Percentiles rank a stretch among this genome's conserved stretches.
Evolutionary conservation across 768 basidiomycete genomes (phyloP).

Genomic region (Psilocybe cyanescens): DNA sequence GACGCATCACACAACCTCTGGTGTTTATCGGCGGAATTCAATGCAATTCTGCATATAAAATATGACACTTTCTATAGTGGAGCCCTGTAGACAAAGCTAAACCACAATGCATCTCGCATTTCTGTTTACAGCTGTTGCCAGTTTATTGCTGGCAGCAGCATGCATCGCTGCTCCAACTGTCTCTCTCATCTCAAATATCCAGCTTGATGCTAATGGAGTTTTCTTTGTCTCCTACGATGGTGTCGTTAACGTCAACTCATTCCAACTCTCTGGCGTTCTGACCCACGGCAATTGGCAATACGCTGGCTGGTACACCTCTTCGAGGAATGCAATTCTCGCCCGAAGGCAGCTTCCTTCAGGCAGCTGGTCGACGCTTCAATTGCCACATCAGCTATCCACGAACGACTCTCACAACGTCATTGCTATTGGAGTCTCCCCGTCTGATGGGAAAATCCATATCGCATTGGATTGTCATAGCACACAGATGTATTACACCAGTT

Average conservation of each 20-base stretch:
- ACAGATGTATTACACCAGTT: constrained; percentile 44
- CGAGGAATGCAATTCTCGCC: constrained; percentile 40
- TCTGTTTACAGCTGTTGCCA: constrained; percentile 7
- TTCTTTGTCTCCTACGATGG: constrained; percentile 52
- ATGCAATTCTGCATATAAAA: background rate
- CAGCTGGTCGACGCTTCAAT: constrained; percentile 43
- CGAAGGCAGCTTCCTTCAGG: constrained; percentile 44
- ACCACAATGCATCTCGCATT: constrained; percentile 2
- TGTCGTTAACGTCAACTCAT: constrained; percentile 50
- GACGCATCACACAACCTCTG: background rate
- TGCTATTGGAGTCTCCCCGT: constrained; percentile 45
- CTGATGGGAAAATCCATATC: constrained; percentile 49
- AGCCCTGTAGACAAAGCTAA: background rate
- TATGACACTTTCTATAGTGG: background rate
- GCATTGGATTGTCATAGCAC: constrained; percentile 52
- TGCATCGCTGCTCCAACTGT: constrained; percentile 42
- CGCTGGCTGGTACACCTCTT: constrained; percentile 50
- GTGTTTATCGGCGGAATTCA: background rate
- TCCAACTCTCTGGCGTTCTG: constrained; percentile 46
- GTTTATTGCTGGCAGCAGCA: constrained; percentile 11
- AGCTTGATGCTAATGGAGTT: constrained; percentile 42
- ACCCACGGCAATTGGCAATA: constrained; percentile 45
- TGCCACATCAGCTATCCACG: constrained; percentile 44
- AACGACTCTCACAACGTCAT: constrained; percentile 50
- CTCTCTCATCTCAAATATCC: constrained; percentile 39